Percentiles rank a stretch among this genome's conserved stretches.
These are phyloP conservation scores for Lactarius hatsudake DNA, from an alignment of 768 basidiomycete species.

Conservation along the genomic window DNA sequence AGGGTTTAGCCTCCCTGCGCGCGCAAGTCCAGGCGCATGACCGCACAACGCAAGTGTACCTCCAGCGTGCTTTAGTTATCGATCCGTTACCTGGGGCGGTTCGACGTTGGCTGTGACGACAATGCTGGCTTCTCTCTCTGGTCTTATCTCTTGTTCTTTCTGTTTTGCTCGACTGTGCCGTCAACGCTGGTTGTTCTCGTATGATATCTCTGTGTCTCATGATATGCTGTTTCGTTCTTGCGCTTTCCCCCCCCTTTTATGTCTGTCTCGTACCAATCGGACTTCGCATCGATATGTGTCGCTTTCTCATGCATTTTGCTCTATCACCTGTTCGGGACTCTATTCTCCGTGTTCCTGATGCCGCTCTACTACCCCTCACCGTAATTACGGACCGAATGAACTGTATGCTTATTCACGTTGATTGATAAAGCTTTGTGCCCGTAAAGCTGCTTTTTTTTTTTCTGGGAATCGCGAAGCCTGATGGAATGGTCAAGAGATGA, in stretches of 20 bases:
- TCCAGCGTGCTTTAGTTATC: slow-evolving; percentile 12
- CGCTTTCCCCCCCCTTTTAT: neutral
- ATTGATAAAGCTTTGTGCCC: neutral
- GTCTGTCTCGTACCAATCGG: neutral
- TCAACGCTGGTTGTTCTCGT: slow-evolving; percentile 6
- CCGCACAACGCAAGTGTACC: slow-evolving; percentile 12
- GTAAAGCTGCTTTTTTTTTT: neutral
- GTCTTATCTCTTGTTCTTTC: neutral
- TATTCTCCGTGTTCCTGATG: slow-evolving; percentile 10
- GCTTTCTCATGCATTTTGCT: neutral
- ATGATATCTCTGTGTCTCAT: neutral
- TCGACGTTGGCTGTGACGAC: slow-evolving; percentile 21
- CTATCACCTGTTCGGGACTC: neutral
- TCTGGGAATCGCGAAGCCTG: neutral
- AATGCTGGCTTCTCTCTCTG: neutral
- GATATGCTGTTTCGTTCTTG: neutral
- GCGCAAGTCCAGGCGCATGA: slow-evolving; percentile 17
- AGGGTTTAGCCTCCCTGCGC: slow-evolving; percentile 3
- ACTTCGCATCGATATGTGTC: neutral
- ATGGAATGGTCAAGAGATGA: neutral
- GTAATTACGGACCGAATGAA: slow-evolving; percentile 13
- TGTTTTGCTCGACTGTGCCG: neutral
- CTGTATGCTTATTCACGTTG: slow-evolving; percentile 4
- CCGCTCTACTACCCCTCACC: neutral
- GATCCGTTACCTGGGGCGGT: slow-evolving; percentile 12